These are phyloP conservation scores for Sarocladiaceae sp. DNA, from an alignment of 2,329 filamentous ascomycete species.

Conservation along the genomic window DNA sequence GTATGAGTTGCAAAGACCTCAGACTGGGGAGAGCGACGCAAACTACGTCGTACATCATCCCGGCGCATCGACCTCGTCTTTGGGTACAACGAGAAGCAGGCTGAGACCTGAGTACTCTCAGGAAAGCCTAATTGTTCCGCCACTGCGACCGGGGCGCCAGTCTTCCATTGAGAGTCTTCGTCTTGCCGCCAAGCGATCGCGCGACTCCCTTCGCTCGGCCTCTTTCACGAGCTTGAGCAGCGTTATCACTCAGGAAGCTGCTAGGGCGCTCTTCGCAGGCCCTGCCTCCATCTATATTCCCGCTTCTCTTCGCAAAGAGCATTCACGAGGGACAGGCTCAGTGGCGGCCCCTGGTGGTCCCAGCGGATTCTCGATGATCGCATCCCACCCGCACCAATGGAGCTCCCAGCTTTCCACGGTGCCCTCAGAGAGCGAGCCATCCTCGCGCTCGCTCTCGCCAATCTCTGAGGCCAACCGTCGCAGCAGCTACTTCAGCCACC, in stretches of 20 bases:
- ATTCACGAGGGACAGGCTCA: background rate
- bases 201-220: constrained; percentile 45
- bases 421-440: constrained; percentile 53
- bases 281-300: constrained; percentile 6
- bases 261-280: constrained; percentile 6
- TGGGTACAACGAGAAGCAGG: constrained; percentile 25
- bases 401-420: constrained; percentile 59
- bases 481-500: constrained; percentile 43
- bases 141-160: constrained; percentile 42
- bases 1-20: constrained; percentile 27
- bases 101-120: constrained; percentile 47
- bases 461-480: constrained; percentile 36
- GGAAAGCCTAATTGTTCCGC: constrained; percentile 53
- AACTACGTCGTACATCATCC: constrained; percentile 48
- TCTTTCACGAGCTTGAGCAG: constrained; percentile 53
- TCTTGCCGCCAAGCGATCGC: constrained; percentile 42
- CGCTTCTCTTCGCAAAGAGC: constrained; percentile 8
- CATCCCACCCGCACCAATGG: constrained; percentile 49
- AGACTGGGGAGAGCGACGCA: constrained; percentile 33
- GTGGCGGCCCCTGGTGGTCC: background rate
- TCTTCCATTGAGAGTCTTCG: constrained; percentile 41
- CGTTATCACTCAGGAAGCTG: constrained; percentile 38
- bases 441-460: constrained; percentile 41
- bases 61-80: constrained; percentile 34
- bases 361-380: constrained; percentile 6